These are phyloP conservation scores for Artemisia argyi DNA, from an alignment of 129 eudicot species.

Conservation along the genomic window DNA sequence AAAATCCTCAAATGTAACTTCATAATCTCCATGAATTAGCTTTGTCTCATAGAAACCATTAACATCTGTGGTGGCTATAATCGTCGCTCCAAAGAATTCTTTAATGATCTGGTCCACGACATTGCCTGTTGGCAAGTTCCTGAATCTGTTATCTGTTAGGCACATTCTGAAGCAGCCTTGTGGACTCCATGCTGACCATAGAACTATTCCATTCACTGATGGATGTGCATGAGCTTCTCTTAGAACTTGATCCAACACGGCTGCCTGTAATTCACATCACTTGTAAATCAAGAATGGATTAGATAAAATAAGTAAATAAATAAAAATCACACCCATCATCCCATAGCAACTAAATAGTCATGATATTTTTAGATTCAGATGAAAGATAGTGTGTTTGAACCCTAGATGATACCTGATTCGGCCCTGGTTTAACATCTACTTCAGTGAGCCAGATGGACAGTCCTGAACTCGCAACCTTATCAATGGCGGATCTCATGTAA, in stretches of 20 bases:
- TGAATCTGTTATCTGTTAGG: slow-evolving; percentile 55
- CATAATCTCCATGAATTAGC: slow-evolving; percentile 61
- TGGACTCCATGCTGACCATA: slow-evolving; percentile 65
- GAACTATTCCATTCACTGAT: slow-evolving; percentile 54
- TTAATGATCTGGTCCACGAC: slow-evolving; percentile 47
- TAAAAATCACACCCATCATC: too few species aligned
- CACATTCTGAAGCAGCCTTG: slow-evolving; percentile 47
- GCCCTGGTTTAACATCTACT: slow-evolving; percentile 41
- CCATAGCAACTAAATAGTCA: too few species aligned
- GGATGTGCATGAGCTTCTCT: slow-evolving; percentile 63
- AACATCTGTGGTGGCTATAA: slow-evolving; percentile 38
- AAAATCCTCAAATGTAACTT: slow-evolving; percentile 27
- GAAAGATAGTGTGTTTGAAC: not conserved
- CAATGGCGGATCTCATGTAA: slow-evolving; percentile 62
- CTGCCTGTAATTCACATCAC: slow-evolving; percentile 36
- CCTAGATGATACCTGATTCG: slow-evolving; percentile 40
- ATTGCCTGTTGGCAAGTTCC: slow-evolving; percentile 52
- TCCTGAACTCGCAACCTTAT: slow-evolving; percentile 43
- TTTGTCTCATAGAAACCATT: slow-evolving; percentile 48
- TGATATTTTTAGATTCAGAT: not conserved
- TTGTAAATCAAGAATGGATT: not conserved
- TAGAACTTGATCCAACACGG: slow-evolving; percentile 43
- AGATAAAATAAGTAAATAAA: not conserved
- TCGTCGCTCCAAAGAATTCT: slow-evolving; percentile 1
- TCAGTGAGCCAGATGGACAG: slow-evolving; percentile 85